Percentiles rank a stretch among this genome's conserved stretches.
phyloP scores from a whole-genome alignment of 2,329 filamentous ascomycete genomes.

The Aspergillus chevalieri region DNA sequence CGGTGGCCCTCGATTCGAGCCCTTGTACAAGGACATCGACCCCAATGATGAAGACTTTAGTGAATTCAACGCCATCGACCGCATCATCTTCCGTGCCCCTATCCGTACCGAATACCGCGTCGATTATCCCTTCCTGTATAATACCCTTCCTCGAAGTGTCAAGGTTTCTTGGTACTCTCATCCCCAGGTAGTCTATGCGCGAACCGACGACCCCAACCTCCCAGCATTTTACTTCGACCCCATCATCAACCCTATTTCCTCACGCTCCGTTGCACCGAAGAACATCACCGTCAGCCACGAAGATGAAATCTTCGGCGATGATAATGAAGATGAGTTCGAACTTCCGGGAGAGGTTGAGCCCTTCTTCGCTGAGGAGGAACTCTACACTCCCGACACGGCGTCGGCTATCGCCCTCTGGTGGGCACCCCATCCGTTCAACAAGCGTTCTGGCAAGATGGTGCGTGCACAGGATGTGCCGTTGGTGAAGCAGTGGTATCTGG shows the following conservation, averaged over 20 bases:
- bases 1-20: constrained; percentile 94
- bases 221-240: constrained; percentile 97
- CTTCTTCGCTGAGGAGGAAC: constrained; percentile 81
- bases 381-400: constrained; percentile 83
- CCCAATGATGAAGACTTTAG: constrained; percentile 99
- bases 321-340: constrained; percentile 77
- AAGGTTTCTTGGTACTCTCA: constrained; percentile 90
- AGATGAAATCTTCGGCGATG: constrained; percentile 88
- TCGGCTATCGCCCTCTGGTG: constrained; percentile 94
- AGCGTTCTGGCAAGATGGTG: constrained; percentile 91
- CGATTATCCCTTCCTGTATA: constrained; percentile 91
- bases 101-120: constrained; percentile 95
- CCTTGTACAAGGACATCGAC: constrained; percentile 96
- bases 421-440: constrained; percentile 94
- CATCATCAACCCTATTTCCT: constrained; percentile 96
- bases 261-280: constrained; percentile 85
- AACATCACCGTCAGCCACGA: constrained; percentile 90
- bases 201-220: constrained; percentile 78
- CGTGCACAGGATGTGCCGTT: constrained; percentile 93
- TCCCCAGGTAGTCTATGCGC: constrained; percentile 86
- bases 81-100: constrained; percentile 94
- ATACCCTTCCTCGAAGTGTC: constrained; percentile 90
- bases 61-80: constrained; percentile 98
- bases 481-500: constrained; percentile 97
- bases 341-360: constrained; percentile 74